A percentile compares a stretch with the other conserved stretches of the same genome.
phyloP scores from a whole-genome alignment of 2,329 filamentous ascomycete species.

The Nigrograna mackinnonii region DNA sequence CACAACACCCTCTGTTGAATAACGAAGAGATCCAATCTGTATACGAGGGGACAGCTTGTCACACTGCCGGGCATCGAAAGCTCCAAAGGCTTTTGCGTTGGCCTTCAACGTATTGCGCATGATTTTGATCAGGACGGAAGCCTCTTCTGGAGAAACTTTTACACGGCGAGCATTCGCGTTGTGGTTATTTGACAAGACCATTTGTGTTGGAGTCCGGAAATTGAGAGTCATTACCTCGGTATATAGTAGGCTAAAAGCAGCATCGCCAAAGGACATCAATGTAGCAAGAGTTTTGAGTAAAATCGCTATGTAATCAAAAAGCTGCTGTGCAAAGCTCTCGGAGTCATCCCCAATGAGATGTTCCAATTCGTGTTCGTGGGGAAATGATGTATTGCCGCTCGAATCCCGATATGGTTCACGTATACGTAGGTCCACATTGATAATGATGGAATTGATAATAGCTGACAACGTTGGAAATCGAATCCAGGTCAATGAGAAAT shows the following conservation, averaged over 20 bases:
- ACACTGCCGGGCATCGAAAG: background rate
- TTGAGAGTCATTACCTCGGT: slow-evolving; percentile 31
- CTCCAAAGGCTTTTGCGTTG: background rate
- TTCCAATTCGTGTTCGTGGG: slow-evolving; percentile 26
- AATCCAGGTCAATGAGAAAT: slow-evolving; percentile 32
- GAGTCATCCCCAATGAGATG: slow-evolving; percentile 28
- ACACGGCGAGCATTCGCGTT: background rate
- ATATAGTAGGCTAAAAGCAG: slow-evolving; percentile 24
- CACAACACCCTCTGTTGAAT: background rate
- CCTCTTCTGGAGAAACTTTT: background rate
- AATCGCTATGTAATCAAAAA: slow-evolving; percentile 36
- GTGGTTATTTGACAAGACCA: background rate
- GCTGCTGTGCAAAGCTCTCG: slow-evolving; percentile 27
- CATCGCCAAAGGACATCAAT: slow-evolving; percentile 21
- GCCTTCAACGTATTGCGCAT: background rate
- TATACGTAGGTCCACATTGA: slow-evolving; percentile 33
- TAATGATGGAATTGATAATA: slow-evolving; percentile 28
- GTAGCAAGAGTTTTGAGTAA: slow-evolving; percentile 30
- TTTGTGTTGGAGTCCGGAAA: slow-evolving; percentile 25
- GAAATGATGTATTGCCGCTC: slow-evolving; percentile 13
- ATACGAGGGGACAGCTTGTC: background rate
- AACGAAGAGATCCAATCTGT: background rate
- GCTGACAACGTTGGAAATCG: slow-evolving; percentile 29
- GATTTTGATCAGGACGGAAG: background rate
- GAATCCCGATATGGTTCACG: slow-evolving; percentile 25